phyloP scores from a whole-genome alignment of 768 basidiomycete species.

The Kwoniella mangroviensis region DNA sequence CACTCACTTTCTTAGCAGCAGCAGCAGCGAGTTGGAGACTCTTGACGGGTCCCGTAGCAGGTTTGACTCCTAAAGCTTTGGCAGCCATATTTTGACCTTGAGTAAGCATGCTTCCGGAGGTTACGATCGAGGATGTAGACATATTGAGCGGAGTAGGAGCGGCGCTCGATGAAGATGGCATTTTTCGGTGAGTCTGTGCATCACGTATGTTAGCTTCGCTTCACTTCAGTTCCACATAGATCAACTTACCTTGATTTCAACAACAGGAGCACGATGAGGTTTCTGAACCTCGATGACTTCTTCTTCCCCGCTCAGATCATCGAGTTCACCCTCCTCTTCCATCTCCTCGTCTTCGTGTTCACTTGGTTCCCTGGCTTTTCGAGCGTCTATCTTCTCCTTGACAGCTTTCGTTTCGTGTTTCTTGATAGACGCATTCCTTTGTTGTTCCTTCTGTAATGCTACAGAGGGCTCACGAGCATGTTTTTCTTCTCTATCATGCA shows the following conservation, averaged over 20 bases:
- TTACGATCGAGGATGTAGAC: constrained; percentile 29
- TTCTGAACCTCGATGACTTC: constrained; percentile 13
- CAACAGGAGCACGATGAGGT: neutral
- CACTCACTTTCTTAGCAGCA: constrained; percentile 83
- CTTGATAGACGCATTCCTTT: neutral
- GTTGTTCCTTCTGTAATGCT: constrained; percentile 3
- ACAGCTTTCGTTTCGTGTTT: neutral
- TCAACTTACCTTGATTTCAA: constrained; percentile 11
- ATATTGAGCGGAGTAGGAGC: constrained; percentile 21
- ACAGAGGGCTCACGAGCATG: constrained; percentile 23
- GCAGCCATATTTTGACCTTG: constrained; percentile 34
- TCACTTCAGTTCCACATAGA: neutral
- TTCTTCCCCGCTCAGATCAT: constrained; percentile 20
- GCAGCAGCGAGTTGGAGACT: constrained; percentile 79
- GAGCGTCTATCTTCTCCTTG: neutral
- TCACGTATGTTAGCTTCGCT: neutral
- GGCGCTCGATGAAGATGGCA: constrained; percentile 14
- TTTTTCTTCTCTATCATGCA: constrained; percentile 18
- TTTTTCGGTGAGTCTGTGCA: constrained; percentile 17
- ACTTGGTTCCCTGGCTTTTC: neutral
- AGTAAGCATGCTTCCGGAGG: constrained; percentile 14
- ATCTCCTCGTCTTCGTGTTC: constrained; percentile 20
- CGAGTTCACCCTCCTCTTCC: constrained; percentile 19
- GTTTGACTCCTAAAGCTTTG: constrained; percentile 46
- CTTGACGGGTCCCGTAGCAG: constrained; percentile 63